Conservation (phyloP, 1,139 yeast genomes). For the Suhomyces ambrosiae region DNA sequence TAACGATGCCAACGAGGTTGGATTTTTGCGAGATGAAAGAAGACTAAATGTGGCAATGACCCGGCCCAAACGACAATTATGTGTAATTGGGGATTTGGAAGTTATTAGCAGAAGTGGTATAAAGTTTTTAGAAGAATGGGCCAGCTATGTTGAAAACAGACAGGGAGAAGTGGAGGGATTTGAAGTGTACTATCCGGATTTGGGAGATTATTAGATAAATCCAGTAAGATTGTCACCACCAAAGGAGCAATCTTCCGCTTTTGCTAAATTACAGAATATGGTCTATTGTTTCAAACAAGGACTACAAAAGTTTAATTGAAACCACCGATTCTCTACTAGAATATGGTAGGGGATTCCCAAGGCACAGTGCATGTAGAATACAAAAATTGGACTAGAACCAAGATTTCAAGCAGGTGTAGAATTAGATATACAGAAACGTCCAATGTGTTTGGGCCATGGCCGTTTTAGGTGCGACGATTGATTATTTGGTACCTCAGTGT, state of each 20-base stretch:
- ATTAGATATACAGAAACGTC: too few relatives aligned
- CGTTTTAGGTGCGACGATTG: neutral
- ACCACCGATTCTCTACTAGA: too few relatives aligned
- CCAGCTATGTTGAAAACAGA: conserved; percentile 59
- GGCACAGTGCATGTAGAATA: neutral
- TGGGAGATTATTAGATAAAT: conserved; percentile 27
- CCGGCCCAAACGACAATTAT: conserved; percentile 81
- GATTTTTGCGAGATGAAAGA: conserved; percentile 59
- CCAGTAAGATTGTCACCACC: neutral
- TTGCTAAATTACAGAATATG: conserved; percentile 1
- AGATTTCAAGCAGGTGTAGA: too few relatives aligned
- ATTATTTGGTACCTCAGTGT: too few relatives aligned
- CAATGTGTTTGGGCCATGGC: too few relatives aligned
- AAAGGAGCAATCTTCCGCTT: neutral
- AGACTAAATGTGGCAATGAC: conserved; percentile 89
- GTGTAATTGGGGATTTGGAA: conserved; percentile 85
- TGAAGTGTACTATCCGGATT: conserved; percentile 61
- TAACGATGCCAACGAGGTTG: conserved; percentile 51
- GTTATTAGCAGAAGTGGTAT: conserved; percentile 43
- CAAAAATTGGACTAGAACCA: too few relatives aligned
- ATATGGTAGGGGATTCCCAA: too few relatives aligned
- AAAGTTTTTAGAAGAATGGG: conserved; percentile 66
- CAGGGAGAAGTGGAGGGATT: conserved; percentile 3
- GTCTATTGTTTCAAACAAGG: too few relatives aligned
- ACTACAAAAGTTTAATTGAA: neutral